phyloP scores from a whole-genome alignment of 1,284 basidiomycete genomes.

The Bjerkandera adusta region DNA sequence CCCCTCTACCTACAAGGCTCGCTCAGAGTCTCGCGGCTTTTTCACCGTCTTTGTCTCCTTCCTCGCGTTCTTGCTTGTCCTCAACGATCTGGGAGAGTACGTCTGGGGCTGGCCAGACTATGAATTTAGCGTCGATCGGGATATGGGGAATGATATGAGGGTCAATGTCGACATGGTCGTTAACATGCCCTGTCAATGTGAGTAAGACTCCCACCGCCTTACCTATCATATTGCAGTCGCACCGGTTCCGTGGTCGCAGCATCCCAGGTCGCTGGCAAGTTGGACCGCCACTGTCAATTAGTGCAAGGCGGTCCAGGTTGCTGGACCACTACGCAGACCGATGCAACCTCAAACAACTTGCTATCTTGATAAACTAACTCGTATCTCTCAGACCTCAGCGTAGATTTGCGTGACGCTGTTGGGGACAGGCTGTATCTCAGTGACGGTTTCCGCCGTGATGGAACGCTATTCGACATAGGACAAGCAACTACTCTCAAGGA shows the following conservation, averaged over 20 bases:
- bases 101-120: slow-evolving; percentile 90
- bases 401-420: slow-evolving; percentile 90
- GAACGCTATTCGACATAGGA: slow-evolving; percentile 81
- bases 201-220: slow-evolving; percentile 33
- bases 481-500: slow-evolving; percentile 78
- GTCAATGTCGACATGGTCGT: slow-evolving; percentile 91
- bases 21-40: slow-evolving; percentile 85
- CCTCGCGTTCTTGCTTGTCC: slow-evolving; percentile 71
- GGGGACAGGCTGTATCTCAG: slow-evolving; percentile 90
- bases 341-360: too few relatives aligned
- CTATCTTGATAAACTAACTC: not conserved
- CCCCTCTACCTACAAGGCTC: slow-evolving; percentile 83
- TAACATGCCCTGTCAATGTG: slow-evolving; percentile 90
- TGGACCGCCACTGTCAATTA: not conserved
- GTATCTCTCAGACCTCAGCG: slow-evolving; percentile 60
- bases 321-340: too few relatives aligned
- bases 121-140: slow-evolving; percentile 80
- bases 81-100: slow-evolving; percentile 89
- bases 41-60: slow-evolving; percentile 80
- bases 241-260: not conserved
- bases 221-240: not conserved
- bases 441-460: slow-evolving; percentile 84
- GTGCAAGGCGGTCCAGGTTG: too few relatives aligned
- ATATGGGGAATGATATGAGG: slow-evolving; percentile 61
- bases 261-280: slow-evolving; percentile 5